Evolutionary conservation across 1,139 yeast species (phyloP).

Genomic region (Suhomyces maxii): DNA sequence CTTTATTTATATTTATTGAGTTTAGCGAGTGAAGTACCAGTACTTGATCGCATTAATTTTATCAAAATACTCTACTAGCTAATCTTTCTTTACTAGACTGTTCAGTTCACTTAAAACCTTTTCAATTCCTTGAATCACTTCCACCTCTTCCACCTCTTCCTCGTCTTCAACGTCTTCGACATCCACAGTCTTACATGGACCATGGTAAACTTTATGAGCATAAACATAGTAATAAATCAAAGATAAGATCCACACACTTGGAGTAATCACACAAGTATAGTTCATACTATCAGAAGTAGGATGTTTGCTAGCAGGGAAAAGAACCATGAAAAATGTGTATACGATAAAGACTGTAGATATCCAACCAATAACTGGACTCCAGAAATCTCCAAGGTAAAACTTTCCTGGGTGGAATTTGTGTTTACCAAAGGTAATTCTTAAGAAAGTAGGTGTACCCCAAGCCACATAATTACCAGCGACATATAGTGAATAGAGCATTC

Average conservation of each 20-base stretch:
- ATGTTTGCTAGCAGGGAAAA: conserved; percentile 43
- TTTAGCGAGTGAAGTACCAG: too few relatives aligned
- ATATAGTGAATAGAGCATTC: conserved; percentile 57
- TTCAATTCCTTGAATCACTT: conserved; percentile 6
- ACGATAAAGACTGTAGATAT: conserved; percentile 30
- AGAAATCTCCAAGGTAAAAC: conserved; percentile 54
- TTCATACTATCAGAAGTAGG: conserved; percentile 51
- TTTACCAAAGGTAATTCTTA: conserved; percentile 47
- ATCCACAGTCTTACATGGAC: conserved; percentile 42
- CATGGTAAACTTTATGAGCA: conserved; percentile 49
- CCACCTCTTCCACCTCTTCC: conserved; percentile 16
- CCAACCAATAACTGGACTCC: conserved; percentile 47
- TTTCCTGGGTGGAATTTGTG: conserved; percentile 61
- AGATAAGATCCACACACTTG: conserved; percentile 41
- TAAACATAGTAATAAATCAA: conserved; percentile 44
- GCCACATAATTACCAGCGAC: conserved; percentile 64
- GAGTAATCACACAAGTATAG: conserved; percentile 58
- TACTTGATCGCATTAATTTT: too few relatives aligned
- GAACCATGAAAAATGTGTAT: conserved; percentile 46
- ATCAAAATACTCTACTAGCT: background rate
- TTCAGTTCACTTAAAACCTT: background rate
- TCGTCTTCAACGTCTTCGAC: conserved; percentile 18
- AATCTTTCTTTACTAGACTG: background rate
- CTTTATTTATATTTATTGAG: too few relatives aligned
- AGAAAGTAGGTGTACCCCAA: conserved; percentile 58